Evolutionary conservation across 192 early-diverging fungal species (phyloP), one percentile per base, ranked within the genome.

Genomic region (Kickxella alabastrina): DNA sequence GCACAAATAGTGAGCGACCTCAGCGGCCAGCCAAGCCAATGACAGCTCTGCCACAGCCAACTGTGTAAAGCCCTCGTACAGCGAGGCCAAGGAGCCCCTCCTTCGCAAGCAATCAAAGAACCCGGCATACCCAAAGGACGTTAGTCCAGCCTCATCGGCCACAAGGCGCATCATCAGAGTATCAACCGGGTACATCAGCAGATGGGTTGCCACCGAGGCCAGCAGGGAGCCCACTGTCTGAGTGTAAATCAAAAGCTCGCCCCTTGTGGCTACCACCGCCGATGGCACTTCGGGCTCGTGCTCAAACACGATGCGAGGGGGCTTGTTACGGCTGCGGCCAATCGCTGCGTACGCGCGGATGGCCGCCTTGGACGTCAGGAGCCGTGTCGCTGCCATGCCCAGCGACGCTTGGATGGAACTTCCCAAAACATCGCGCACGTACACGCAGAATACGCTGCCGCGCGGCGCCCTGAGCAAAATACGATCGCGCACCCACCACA

Each of bases 81-180:
- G 46, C 42, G 50, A 35, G 2, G 17, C 2, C 34, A 0, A 9
- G 40, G 34, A 0, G 36, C 10, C 13, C 28, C 47, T 7, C 13
- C 14, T 10, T 24, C 26, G n/a, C 26, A 65, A 28, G 44, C 69
- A 73, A 24, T 54, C 49, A 24, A 54, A 52, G 39, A 71, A 71
- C 18, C 68, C 68, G 2, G 46, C 37, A 41, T 56, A 71, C 3
- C 29, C 61, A 18, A 35, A 15, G 18, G 21, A 1, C 1, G 68
- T 71, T 22, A 73, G 41, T n/a, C 62, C 69, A 1, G 62, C 46
- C 54, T 73, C 62, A 23, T 73, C 69, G 2, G 62, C 69, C 54
- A 73, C 44, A 53, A 73, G 49, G 1, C 69, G 47, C 27, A 73
- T 28, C 2, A 61, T 10, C 2, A 65, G 24, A 14, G 69, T 6